Base-by-base conservation (phyloP, 495 filamentous ascomycete species). In the Aspergillus olivimuriae region DNA sequence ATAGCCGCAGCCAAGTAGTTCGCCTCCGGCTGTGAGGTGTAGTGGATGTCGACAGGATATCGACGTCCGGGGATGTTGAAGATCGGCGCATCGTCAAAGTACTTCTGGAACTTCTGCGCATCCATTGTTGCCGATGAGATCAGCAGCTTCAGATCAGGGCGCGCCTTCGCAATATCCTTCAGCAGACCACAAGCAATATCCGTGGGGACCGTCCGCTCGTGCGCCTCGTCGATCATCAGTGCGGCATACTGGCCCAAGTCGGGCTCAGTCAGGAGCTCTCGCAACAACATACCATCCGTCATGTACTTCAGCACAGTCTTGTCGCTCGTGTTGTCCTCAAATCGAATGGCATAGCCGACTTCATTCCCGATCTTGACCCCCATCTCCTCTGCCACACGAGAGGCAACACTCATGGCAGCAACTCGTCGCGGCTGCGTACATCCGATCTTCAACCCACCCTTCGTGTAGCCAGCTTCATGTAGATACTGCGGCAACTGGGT, bases 61-160 rank as follows among this genome's bases (percentile, higher is more conserved):
- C 83, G 77, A 42, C 92, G 83, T 17, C 92, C 92, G 9, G 94
- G 94, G 36, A 98, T 86, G 56, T 94, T 92, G 70, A 96, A 95
- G 46, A 97, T 96, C 8, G 94, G 91, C 2, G 86, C 86, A 58
- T 94, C 85, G 62, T 97, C 88, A 51, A 95, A 96, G 60, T 95
- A 98, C 31, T 81, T 72, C 12, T 86, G 81, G 55, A 98, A 96
- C 56, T 94, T 94, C 58, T 92, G 80, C 4, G 92, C 90, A 56
- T 98, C 88, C 73, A 97, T 87, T 0, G 92, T 98, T 1, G 94
- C 92, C 1, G 89, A 95, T 17, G 89, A 94, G 39, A 98, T 95
- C 17, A 98, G 73, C 4, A 98, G 66, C 63, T 94, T 95, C 36
- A 98, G 65, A 47, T 97, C 92, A 17, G 88, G 87, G 18, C 91